Evolutionary conservation across 2,329 filamentous ascomycete genomes (phyloP).

Genomic region (Pezicula carpinea): DNA sequence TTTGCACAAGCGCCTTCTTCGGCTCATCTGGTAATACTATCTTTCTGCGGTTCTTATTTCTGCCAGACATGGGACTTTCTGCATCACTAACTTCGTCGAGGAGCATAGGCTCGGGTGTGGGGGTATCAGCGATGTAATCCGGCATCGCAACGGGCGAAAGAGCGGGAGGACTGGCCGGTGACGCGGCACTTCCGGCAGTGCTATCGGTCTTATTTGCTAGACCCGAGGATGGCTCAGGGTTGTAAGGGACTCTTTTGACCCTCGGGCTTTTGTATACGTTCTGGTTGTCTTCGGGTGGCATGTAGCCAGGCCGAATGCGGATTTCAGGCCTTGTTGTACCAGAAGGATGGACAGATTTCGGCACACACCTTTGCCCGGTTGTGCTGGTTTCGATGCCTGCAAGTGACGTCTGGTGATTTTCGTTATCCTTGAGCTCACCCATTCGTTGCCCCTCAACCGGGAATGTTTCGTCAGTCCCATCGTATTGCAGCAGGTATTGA

Average conservation of each 20-base stretch:
- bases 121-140: too few species aligned
- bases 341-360: slow-evolving; percentile 75
- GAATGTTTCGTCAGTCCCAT: not conserved
- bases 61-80: too few species aligned
- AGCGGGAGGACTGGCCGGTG: too few species aligned
- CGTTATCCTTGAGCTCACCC: too few species aligned
- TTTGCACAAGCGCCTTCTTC: not conserved
- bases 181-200: too few species aligned
- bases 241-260: not conserved
- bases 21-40: not conserved
- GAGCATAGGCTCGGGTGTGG: too few species aligned
- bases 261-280: slow-evolving; percentile 73
- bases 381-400: slow-evolving; percentile 67
- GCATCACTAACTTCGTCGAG: too few species aligned
- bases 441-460: too few species aligned
- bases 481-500: not conserved
- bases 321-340: slow-evolving; percentile 85
- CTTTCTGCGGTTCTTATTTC: not conserved
- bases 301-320: slow-evolving; percentile 82
- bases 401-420: slow-evolving; percentile 27
- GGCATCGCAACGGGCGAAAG: too few species aligned
- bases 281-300: slow-evolving; percentile 87
- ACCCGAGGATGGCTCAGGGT: not conserved
- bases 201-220: not conserved
- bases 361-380: slow-evolving; percentile 78